These are phyloP conservation scores for Rosa persica DNA, from an alignment of 306 rosid species.

Conservation along the genomic window DNA sequence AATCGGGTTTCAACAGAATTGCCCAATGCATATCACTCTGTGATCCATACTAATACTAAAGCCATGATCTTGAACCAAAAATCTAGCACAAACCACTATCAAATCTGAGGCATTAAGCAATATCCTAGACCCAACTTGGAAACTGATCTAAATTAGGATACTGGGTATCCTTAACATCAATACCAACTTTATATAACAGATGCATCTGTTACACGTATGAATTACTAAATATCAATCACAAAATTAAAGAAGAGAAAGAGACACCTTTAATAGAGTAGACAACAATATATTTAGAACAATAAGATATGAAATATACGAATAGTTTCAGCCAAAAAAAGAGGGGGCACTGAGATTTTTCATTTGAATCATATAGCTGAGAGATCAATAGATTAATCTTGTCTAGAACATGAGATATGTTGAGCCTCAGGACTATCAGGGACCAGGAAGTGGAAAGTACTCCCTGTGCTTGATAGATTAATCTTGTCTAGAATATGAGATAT, in stretches of 20 bases:
- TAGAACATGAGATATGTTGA: too few relatives aligned
- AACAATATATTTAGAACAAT: too few relatives aligned
- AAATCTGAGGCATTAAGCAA: slow-evolving; percentile 10
- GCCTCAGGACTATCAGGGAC: too few relatives aligned
- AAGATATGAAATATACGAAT: too few relatives aligned
- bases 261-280: slow-evolving; percentile 43
- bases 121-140: not conserved
- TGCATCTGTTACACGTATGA: not conserved
- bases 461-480: too few relatives aligned
- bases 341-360: too few relatives aligned
- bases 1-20: not conserved
- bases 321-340: too few relatives aligned
- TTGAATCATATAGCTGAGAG: too few relatives aligned
- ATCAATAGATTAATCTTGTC: too few relatives aligned
- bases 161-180: slow-evolving; percentile 2
- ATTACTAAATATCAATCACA: not conserved
- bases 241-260: not conserved
- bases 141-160: slow-evolving; percentile 17
- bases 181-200: not conserved
- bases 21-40: not conserved
- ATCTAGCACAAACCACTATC: slow-evolving; percentile 17
- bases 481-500: too few relatives aligned
- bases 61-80: not conserved
- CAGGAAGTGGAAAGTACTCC: too few relatives aligned
- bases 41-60: slow-evolving; percentile 13